phyloP scores from a whole-genome alignment of 169 alveolate species.

The Hepatocystis sp. region DNA sequence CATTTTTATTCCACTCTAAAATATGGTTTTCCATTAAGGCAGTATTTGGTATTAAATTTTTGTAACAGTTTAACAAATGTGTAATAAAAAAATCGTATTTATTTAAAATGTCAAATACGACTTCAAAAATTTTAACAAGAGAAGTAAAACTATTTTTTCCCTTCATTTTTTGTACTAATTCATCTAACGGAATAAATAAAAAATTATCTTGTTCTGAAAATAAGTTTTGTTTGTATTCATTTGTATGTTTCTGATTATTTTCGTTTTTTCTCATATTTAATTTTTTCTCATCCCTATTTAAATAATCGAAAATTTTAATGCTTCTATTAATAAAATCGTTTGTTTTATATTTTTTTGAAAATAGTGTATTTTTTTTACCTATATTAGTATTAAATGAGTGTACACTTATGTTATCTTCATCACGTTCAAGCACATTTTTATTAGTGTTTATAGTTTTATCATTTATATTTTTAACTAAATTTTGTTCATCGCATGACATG shows the following conservation, averaged over 20 bases:
- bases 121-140: slow-evolving; percentile 63
- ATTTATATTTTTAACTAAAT: background rate
- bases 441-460: background rate
- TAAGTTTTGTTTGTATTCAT: slow-evolving; percentile 15
- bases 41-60: background rate
- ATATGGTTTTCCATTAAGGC: too few species aligned
- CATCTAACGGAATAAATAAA: slow-evolving; percentile 63
- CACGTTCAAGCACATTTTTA: background rate
- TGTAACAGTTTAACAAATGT: slow-evolving; percentile 24
- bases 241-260: slow-evolving; percentile 3
- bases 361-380: background rate
- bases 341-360: background rate
- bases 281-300: slow-evolving; percentile 8
- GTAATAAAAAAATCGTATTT: slow-evolving; percentile 52
- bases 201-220: slow-evolving; percentile 48
- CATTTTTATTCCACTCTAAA: background rate
- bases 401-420: background rate
- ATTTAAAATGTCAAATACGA: slow-evolving; percentile 48
- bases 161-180: slow-evolving; percentile 52
- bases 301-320: slow-evolving; percentile 2
- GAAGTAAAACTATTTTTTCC: slow-evolving; percentile 29
- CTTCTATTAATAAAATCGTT: background rate
- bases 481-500: background rate
- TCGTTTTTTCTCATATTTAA: background rate
- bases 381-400: background rate